Conservation (phyloP, 2,329 filamentous ascomycete genomes). For the Penicillium decumbens region DNA sequence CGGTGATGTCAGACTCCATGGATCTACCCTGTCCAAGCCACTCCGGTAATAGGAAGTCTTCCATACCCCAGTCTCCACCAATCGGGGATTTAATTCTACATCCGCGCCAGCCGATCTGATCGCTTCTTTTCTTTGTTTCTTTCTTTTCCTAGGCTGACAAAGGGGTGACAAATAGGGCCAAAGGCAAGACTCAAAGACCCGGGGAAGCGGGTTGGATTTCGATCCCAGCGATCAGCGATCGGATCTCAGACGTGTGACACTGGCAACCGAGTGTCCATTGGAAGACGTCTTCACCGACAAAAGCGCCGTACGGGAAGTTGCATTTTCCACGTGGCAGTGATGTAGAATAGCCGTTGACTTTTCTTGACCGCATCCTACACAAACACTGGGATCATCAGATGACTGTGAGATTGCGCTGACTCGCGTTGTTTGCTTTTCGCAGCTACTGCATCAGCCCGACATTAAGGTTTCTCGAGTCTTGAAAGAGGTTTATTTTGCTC, state of each 20-base stretch:
- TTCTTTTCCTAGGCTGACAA: background rate
- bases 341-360: conserved; percentile 9
- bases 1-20: conserved; percentile 16
- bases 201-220: conserved; percentile 1
- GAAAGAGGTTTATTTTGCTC: background rate
- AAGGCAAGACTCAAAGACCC: too few relatives aligned
- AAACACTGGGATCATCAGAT: background rate
- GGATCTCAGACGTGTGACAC: background rate
- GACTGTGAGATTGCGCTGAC: background rate
- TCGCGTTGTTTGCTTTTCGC: background rate
- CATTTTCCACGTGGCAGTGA: conserved; percentile 17
- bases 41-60: conserved; percentile 20
- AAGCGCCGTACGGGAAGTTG: conserved; percentile 5
- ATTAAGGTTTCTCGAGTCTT: background rate
- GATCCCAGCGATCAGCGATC: conserved; percentile 4
- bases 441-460: conserved; percentile 6
- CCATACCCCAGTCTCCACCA: conserved; percentile 17
- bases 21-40: background rate
- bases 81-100: conserved; percentile 14
- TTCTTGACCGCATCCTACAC: background rate
- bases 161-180: background rate
- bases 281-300: background rate
- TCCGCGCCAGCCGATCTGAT: conserved; percentile 24
- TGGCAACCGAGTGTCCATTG: background rate
- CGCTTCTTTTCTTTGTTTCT: background rate